Base-by-base conservation (phyloP, 2,329 filamentous ascomycete genomes). In the Fusarium temperatum region DNA sequence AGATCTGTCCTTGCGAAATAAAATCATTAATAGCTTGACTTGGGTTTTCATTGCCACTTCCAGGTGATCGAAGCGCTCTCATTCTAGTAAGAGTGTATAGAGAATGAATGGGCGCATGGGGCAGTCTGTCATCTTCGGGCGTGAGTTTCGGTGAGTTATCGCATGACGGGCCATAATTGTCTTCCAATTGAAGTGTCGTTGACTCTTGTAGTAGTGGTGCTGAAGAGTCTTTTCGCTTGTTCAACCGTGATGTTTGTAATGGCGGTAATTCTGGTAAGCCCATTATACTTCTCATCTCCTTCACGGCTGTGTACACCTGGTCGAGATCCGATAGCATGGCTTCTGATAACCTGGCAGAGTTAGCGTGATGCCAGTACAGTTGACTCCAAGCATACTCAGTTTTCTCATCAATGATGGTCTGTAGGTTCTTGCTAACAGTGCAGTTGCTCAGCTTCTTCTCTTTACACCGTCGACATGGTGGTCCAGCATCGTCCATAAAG, bases 381-480 rank as follows among this genome's bases (percentile, higher is more conserved):
- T 12, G 1, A 3, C 0, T 3, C 1, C 1, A 2, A 1, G 1
- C 78, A 51, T 76, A 83, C 81, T 83, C 81, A n/a, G 81, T 80
- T 51, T 82, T 81, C 38, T 84, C 83, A 58, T 83, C 82, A 12
- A 84, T 84, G 18, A 84, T 80, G 6, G 81, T 84, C 60, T 84
- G 83, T 1, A 84, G 71, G 35, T 82, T 84, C 75, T 84, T 84
- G 66, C 82, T 83, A n/a, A 84, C 70, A 0, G 83, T 79, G 55
- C 83, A 84, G 1, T 12, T 85, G 24, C 78, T 78, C 4, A 84
- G 68, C 28, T 81, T 81, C 24, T 80, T 76, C 63, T 84, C 82
- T 24, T 75, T 65, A 61, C 83, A 84, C 35, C 83, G 68, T 20
- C 80, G 79, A 62, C 83, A 84, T 13, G 82, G 82, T 3, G 83